Evolutionary conservation across 441 rosid species (phyloP).

Genomic region (Metrosideros polymorpha): DNA sequence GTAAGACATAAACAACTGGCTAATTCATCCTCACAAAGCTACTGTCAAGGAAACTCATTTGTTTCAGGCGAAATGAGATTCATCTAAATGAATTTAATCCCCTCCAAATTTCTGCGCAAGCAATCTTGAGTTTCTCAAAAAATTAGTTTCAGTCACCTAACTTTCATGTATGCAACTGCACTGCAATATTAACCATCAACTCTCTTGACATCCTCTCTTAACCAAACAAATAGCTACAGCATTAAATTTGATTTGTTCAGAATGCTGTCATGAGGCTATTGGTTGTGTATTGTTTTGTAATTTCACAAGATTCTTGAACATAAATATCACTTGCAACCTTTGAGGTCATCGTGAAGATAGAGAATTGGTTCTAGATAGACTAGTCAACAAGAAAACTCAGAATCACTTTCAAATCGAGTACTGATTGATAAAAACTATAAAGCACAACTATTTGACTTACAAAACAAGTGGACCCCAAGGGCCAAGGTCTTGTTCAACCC

Average conservation of each 20-base stretch:
- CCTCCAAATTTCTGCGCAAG: not conserved
- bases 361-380: not conserved
- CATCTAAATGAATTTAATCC: not conserved
- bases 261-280: not conserved
- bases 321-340: not conserved
- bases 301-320: not conserved
- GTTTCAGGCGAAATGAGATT: not conserved
- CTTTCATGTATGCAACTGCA: not conserved
- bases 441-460: conserved; percentile 41
- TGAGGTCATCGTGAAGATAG: not conserved
- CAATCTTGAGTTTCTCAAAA: not conserved
- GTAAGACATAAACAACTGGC: not conserved
- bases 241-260: not conserved
- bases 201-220: not conserved
- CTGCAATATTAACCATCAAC: not conserved
- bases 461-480: conserved; percentile 93
- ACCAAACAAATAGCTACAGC: not conserved
- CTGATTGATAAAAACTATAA: not conserved
- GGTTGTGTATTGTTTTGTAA: not conserved
- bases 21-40: not conserved
- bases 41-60: not conserved
- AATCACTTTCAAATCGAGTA: not conserved
- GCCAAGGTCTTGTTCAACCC: conserved; percentile 96
- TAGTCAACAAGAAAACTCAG: not conserved
- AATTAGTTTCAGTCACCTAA: not conserved